Percentiles rank a stretch among this genome's conserved stretches.
Conservation (phyloP, 1,284 basidiomycete genomes). For the Ganoderma leucocontextum region DNA sequence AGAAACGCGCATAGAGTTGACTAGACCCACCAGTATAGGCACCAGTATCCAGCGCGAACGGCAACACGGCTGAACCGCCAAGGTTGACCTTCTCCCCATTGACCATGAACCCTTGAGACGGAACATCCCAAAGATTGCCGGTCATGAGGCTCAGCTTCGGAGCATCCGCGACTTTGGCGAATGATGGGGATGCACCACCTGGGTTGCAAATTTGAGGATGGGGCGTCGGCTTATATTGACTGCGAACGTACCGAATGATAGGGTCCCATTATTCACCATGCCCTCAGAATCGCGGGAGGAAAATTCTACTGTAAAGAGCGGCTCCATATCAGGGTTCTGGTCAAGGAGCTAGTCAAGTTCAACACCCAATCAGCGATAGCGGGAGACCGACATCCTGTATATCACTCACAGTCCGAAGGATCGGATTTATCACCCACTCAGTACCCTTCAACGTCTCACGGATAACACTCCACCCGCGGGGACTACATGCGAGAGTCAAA, state of each 20-base stretch:
- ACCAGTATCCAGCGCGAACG: conserved; percentile 13
- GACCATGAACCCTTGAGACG: conserved; percentile 18
- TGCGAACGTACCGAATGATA: conserved; percentile 14
- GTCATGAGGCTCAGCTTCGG: conserved; percentile 18
- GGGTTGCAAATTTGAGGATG: neutral
- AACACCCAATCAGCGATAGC: neutral
- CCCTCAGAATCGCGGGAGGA: conserved; percentile 8
- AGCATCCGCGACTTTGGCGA: neutral
- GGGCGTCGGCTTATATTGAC: neutral
- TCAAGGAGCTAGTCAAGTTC: neutral
- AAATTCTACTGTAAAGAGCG: conserved; percentile 12
- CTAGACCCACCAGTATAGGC: conserved; percentile 7
- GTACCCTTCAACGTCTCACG: conserved; percentile 5
- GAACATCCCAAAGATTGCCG: conserved; percentile 14
- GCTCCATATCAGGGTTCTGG: neutral
- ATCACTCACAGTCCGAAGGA: conserved; percentile 12
- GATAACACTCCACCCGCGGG: conserved; percentile 13
- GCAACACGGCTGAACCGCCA: neutral
- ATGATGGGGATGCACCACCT: neutral
- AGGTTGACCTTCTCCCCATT: conserved; percentile 8
- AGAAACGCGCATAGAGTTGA: neutral
- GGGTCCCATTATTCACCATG: neutral
- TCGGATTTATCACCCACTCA: conserved; percentile 3
- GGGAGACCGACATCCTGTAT: neutral
- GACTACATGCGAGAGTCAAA: neutral